Conservation (phyloP, 2,329 filamentous ascomycete genomes). For the Ceratocystis colombiana region DNA sequence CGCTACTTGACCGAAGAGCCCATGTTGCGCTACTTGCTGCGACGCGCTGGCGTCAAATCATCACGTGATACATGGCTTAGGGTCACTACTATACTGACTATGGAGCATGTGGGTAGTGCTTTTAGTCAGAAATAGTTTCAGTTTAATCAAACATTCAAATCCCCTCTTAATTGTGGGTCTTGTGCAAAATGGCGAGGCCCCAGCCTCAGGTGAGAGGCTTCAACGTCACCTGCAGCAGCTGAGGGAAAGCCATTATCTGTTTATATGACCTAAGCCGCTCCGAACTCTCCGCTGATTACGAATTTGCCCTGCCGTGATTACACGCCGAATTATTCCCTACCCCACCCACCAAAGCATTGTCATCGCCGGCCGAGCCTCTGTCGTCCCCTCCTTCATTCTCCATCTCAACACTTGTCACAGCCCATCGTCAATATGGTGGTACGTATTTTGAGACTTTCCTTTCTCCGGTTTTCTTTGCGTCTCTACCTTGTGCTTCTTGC, state of each 20-base stretch:
- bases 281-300: too few relatives aligned
- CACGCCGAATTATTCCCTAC: not conserved
- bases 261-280: too few relatives aligned
- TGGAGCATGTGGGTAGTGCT: not conserved
- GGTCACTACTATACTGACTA: too few relatives aligned
- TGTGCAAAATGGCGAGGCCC: not conserved
- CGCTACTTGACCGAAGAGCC: too few relatives aligned
- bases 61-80: too few relatives aligned
- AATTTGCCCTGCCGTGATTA: not conserved
- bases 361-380: not conserved
- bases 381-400: not conserved
- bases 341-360: not conserved
- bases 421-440: constrained; percentile 32
- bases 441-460: constrained; percentile 27
- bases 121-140: not conserved
- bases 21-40: too few relatives aligned
- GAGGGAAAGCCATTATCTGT: not conserved
- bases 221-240: constrained; percentile 5
- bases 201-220: not conserved
- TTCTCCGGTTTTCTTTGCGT: not conserved
- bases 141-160: not conserved
- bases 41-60: too few relatives aligned
- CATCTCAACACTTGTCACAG: not conserved
- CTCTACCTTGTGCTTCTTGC: not conserved
- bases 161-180: constrained; percentile 3